These are phyloP conservation scores for Verticillium zaregamsianum DNA, from an alignment of 2,329 filamentous ascomycete species.

Conservation along the genomic window DNA sequence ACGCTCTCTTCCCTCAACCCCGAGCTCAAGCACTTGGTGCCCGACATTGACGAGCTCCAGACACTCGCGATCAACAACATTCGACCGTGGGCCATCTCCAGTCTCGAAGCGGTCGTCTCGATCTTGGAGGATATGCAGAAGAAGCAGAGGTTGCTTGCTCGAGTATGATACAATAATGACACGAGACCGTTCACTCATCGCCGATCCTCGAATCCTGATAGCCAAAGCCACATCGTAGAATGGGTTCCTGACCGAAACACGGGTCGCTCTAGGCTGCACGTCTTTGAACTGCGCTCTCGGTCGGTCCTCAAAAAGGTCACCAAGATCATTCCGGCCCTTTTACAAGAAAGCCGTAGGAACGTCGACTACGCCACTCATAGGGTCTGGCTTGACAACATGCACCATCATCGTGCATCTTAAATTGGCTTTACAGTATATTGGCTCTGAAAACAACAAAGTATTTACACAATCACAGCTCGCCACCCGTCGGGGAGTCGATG, in stretches of 20 bases:
- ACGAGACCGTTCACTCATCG: neutral
- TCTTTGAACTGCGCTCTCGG: no score
- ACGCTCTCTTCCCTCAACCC: slow-evolving; percentile 24
- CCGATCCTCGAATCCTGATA: neutral
- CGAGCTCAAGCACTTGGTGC: slow-evolving; percentile 19
- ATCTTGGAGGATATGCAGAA: slow-evolving; percentile 23
- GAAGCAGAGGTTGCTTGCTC: slow-evolving; percentile 11
- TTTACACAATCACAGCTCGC: slow-evolving; percentile 15
- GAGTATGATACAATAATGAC: neutral
- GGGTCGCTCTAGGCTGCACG: no score
- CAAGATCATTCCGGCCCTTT: no score
- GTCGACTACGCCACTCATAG: no score
- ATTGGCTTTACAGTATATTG: neutral
- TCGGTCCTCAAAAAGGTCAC: no score
- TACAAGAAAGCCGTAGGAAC: neutral
- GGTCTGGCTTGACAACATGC: neutral
- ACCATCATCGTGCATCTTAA: neutral
- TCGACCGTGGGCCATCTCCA: slow-evolving; percentile 21
- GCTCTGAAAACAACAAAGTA: neutral
- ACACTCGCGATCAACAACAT: slow-evolving; percentile 21
- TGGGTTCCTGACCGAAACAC: neutral
- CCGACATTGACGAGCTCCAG: slow-evolving; percentile 24
- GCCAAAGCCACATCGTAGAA: neutral
- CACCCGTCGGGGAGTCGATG: slow-evolving; percentile 24
- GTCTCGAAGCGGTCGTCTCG: slow-evolving; percentile 20